These are phyloP conservation scores for Suillus discolor DNA, from an alignment of 768 basidiomycete species.

Conservation along the genomic window DNA sequence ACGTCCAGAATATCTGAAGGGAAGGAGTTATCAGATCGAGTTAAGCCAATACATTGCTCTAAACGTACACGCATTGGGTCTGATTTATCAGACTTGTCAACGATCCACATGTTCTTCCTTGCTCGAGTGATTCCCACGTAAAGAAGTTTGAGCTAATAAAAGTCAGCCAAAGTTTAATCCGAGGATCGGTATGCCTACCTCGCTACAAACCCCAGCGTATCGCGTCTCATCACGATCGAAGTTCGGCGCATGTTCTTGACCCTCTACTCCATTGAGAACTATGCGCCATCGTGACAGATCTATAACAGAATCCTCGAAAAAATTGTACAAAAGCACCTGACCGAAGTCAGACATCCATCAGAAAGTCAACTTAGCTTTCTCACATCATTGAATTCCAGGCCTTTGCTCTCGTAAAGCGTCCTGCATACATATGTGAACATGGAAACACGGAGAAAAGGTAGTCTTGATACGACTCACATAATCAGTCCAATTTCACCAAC, in stretches of 20 bases:
- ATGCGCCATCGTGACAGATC: constrained; percentile 61
- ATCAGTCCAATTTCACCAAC: constrained; percentile 63
- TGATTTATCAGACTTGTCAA: constrained; percentile 57
- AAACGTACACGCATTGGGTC: constrained; percentile 58
- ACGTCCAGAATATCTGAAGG: constrained; percentile 54
- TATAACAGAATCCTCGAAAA: constrained; percentile 65
- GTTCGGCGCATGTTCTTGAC: constrained; percentile 38
- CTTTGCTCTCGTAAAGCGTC: constrained; percentile 37
- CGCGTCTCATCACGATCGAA: constrained; percentile 47
- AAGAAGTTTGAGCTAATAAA: constrained; percentile 57
- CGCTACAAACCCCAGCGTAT: constrained; percentile 59
- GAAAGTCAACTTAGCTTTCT: background rate
- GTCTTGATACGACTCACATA: constrained; percentile 42
- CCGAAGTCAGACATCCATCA: background rate
- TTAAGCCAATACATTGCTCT: background rate
- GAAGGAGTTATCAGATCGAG: background rate
- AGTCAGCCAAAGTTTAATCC: background rate
- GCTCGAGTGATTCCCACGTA: constrained; percentile 77
- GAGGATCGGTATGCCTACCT: constrained; percentile 39
- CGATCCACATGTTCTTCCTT: constrained; percentile 70
- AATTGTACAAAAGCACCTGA: constrained; percentile 74
- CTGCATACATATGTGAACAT: constrained; percentile 14
- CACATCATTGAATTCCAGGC: constrained; percentile 28
- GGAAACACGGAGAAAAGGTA: background rate
- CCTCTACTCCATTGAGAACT: constrained; percentile 45